These are phyloP conservation scores for Carex myosuroides DNA, from an alignment of 176 grass and related monocot genomes.

Conservation along the genomic window DNA sequence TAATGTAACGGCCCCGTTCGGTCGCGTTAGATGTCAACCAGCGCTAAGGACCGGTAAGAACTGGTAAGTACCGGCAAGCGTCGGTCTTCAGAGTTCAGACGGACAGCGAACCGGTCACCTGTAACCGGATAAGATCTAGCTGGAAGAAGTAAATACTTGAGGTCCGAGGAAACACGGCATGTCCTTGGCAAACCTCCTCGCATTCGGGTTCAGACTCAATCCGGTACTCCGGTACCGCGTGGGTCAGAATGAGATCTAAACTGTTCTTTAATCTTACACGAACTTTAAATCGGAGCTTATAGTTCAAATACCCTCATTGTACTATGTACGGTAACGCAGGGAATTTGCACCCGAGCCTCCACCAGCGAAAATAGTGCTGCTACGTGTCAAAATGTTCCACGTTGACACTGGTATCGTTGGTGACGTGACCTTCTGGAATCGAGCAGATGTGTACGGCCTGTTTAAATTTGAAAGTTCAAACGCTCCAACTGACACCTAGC, in stretches of 20 bases:
- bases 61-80: background rate
- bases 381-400: background rate
- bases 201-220: too few species aligned
- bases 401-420: background rate
- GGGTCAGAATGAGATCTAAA: too few species aligned
- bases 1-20: too few species aligned
- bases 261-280: too few species aligned
- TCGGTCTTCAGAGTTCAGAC: background rate
- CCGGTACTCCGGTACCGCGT: too few species aligned
- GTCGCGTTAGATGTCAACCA: background rate
- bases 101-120: background rate
- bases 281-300: too few species aligned
- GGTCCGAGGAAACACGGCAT: constrained; percentile 11
- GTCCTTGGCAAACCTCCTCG: background rate
- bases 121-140: constrained; percentile 20
- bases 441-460: background rate
- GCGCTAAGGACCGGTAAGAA: background rate
- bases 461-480: background rate
- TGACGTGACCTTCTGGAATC: constrained; percentile 9
- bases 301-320: too few species aligned
- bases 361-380: background rate
- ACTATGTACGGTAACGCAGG: too few species aligned
- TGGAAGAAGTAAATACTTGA: background rate
- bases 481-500: background rate
- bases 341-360: too few species aligned